Percentiles rank a stretch among this genome's conserved stretches.
Evolutionary conservation across 192 early-diverging fungal species (phyloP).

Genomic region (Dissophora globulifera): DNA sequence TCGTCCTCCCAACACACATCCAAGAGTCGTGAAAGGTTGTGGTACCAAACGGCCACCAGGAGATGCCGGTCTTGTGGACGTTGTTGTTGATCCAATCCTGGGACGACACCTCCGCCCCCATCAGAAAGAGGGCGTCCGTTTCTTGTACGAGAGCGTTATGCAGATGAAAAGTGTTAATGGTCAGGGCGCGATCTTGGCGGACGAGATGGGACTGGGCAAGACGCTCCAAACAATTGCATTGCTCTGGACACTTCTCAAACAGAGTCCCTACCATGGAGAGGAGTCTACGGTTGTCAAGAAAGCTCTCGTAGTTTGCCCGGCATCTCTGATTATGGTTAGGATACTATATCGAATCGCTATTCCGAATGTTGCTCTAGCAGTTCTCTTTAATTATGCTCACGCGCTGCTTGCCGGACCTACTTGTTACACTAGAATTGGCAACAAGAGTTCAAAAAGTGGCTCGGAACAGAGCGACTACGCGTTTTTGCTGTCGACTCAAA

Average conservation of each 20-base stretch:
- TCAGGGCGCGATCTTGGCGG: slow-evolving; percentile 76
- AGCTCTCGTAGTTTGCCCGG: slow-evolving; percentile 61
- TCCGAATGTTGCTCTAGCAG: no score
- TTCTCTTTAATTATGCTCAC: no score
- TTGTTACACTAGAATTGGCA: slow-evolving; percentile 62
- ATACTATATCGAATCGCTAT: no score
- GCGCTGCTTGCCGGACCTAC: not conserved
- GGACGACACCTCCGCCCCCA: slow-evolving; percentile 59
- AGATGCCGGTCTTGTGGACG: slow-evolving; percentile 53
- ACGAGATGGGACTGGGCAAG: slow-evolving; percentile 76
- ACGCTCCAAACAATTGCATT: slow-evolving; percentile 74
- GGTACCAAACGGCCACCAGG: slow-evolving; percentile 31
- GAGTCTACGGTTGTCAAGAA: slow-evolving; percentile 39
- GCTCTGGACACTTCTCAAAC: slow-evolving; percentile 57
- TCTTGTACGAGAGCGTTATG: slow-evolving; percentile 64
- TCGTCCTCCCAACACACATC: slow-evolving; percentile 41
- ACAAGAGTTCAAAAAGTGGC: slow-evolving; percentile 66
- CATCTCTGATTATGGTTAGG: slow-evolving; percentile 52
- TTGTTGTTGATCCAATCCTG: slow-evolving; percentile 62
- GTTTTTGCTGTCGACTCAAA: slow-evolving; percentile 58
- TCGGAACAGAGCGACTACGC: slow-evolving; percentile 58
- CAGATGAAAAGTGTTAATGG: slow-evolving; percentile 74
- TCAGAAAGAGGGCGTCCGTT: slow-evolving; percentile 58
- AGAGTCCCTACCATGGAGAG: slow-evolving; percentile 56
- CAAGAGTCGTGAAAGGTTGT: slow-evolving; percentile 29